Conservation (phyloP, 2,329 filamentous ascomycete species). For the Dothiorella sarmentorum region DNA sequence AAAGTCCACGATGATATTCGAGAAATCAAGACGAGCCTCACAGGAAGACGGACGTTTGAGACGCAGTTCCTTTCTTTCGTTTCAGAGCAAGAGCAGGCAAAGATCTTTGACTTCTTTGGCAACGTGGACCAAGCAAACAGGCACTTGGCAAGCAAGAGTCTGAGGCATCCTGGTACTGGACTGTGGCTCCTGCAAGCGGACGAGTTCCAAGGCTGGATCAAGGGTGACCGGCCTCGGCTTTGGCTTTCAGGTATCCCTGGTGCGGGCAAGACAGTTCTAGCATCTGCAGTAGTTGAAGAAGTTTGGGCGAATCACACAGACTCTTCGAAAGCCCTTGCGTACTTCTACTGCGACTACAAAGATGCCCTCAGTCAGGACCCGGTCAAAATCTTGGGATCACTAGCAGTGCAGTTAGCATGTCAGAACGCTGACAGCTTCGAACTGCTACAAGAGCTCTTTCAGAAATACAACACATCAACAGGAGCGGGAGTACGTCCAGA, state of each 20-base stretch:
- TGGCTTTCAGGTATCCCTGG: neutral
- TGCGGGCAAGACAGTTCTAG: neutral
- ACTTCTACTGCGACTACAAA: conserved; percentile 36
- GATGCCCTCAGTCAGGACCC: conserved; percentile 21
- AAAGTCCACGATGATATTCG: neutral
- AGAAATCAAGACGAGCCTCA: no score
- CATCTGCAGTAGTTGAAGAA: neutral
- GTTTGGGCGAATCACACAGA: neutral
- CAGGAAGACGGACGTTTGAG: no score
- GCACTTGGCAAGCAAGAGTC: neutral
- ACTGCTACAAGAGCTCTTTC: conserved; percentile 11
- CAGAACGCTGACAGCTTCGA: conserved; percentile 27
- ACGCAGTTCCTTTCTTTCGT: neutral
- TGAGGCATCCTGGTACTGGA: neutral
- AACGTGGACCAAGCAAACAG: neutral
- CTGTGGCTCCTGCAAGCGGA: neutral
- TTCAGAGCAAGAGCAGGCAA: neutral
- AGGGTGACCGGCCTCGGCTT: neutral
- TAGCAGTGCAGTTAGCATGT: conserved; percentile 30
- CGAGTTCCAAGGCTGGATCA: neutral
- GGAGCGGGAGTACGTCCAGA: no score
- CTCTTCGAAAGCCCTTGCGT: conserved; percentile 12
- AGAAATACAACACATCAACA: neutral
- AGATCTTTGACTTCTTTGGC: neutral
- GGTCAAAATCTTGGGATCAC: conserved; percentile 26